These are phyloP conservation scores for Inga leiocalycina DNA, from an alignment of 306 rosid genomes.

Conservation along the genomic window DNA sequence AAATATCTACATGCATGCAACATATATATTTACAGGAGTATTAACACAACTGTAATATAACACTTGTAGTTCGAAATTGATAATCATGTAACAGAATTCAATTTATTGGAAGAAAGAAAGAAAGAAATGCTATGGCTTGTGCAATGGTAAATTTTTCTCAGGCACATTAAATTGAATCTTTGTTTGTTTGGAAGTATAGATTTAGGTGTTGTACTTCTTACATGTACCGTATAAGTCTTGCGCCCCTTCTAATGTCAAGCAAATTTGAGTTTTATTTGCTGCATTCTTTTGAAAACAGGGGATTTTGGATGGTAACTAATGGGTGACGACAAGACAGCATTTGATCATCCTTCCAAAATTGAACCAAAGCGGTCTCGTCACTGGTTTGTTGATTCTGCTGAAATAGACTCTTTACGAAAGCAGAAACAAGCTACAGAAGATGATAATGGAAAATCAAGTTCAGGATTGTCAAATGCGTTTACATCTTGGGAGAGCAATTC, in stretches of 20 bases:
- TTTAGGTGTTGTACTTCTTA: background rate
- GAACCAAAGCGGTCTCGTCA: slow-evolving; percentile 75
- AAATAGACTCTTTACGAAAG: slow-evolving; percentile 61
- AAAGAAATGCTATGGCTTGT: background rate
- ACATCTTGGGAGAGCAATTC: slow-evolving; percentile 72
- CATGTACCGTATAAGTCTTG: background rate
- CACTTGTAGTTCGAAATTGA: background rate
- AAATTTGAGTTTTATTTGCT: background rate
- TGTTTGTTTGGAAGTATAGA: background rate
- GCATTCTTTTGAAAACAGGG: slow-evolving; percentile 69
- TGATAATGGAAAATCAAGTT: slow-evolving; percentile 58
- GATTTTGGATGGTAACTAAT: slow-evolving; percentile 62
- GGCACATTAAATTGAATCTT: background rate
- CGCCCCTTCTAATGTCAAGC: background rate
- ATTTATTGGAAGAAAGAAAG: background rate
- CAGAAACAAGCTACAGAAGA: slow-evolving; percentile 71
- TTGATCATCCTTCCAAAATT: slow-evolving; percentile 57
- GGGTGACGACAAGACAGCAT: slow-evolving; percentile 55
- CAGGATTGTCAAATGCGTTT: slow-evolving; percentile 57
- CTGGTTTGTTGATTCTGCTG: slow-evolving; percentile 74
- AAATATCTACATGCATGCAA: background rate
- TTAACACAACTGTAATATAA: background rate
- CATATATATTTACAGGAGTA: background rate
- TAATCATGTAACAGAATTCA: background rate
- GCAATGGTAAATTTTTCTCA: background rate